phyloP scores from a whole-genome alignment of 192 early-diverging fungal genomes.

The Umbelopsis isabellina region DNA sequence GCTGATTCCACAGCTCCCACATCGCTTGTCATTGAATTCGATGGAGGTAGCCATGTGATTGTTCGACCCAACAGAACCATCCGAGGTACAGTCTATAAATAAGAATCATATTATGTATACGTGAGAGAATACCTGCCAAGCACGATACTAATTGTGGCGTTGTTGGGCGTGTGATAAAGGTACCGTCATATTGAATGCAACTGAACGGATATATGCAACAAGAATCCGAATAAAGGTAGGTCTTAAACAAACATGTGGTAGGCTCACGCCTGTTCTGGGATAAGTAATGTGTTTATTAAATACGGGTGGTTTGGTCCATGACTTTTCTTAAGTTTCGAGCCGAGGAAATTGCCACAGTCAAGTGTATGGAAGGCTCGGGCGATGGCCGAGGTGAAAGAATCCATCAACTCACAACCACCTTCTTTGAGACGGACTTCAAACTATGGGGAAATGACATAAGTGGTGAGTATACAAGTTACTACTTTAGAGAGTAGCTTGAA shows the following conservation, averaged over 20 bases:
- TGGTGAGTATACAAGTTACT: conserved; percentile 21
- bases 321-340: conserved; percentile 37
- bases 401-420: conserved; percentile 40
- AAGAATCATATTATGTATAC: neutral
- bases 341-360: conserved; percentile 40
- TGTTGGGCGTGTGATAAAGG: conserved; percentile 20
- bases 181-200: conserved; percentile 28
- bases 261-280: neutral
- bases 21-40: conserved; percentile 33
- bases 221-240: conserved; percentile 41
- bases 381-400: conserved; percentile 37
- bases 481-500: neutral
- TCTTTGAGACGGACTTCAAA: conserved; percentile 34
- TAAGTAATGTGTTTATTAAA: neutral
- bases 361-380: conserved; percentile 29
- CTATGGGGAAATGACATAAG: conserved; percentile 36
- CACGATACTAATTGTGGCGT: neutral
- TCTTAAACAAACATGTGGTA: neutral
- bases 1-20: neutral
- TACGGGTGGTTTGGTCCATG: neutral
- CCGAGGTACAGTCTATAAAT: conserved; percentile 26
- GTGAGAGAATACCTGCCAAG: neutral
- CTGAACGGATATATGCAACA: conserved; percentile 38
- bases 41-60: conserved; percentile 40
- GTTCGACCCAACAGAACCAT: conserved; percentile 41